These are phyloP conservation scores for Filobasidium uniguttulatum DNA, from an alignment of 1,284 basidiomycete species.

Conservation along the genomic window DNA sequence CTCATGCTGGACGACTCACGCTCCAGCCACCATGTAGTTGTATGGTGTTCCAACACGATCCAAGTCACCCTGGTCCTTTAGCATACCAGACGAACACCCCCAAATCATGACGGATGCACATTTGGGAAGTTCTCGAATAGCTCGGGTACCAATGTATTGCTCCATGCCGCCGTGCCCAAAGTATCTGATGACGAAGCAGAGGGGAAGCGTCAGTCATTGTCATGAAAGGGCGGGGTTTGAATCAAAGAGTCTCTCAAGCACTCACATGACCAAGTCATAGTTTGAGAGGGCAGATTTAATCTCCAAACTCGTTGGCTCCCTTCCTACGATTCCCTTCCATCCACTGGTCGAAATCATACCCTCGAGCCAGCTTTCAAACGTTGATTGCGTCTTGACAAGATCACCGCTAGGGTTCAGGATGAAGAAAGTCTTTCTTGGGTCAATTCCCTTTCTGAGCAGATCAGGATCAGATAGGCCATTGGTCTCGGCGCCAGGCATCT, in stretches of 20 bases:
- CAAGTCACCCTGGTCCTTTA: slow-evolving; percentile 83
- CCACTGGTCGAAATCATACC: slow-evolving; percentile 49
- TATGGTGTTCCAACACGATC: slow-evolving; percentile 82
- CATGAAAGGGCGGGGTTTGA: not conserved
- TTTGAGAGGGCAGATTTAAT: slow-evolving; percentile 54
- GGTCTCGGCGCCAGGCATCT: not conserved
- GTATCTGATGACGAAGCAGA: slow-evolving; percentile 46
- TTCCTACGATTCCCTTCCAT: slow-evolving; percentile 73
- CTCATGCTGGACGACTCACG: slow-evolving; percentile 46
- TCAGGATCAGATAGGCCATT: not conserved
- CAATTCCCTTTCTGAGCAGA: slow-evolving; percentile 34
- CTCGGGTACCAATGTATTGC: slow-evolving; percentile 78
- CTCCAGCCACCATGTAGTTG: slow-evolving; percentile 90
- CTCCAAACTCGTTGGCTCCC: slow-evolving; percentile 66
- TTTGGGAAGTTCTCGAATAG: slow-evolving; percentile 58
- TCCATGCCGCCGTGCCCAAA: slow-evolving; percentile 95
- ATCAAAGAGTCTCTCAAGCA: slow-evolving; percentile 23
- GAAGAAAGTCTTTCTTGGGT: slow-evolving; percentile 61
- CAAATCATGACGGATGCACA: slow-evolving; percentile 95
- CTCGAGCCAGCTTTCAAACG: slow-evolving; percentile 64
- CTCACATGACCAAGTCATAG: slow-evolving; percentile 73
- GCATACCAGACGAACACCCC: slow-evolving; percentile 88
- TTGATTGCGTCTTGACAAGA: slow-evolving; percentile 63
- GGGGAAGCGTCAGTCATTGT: not conserved
- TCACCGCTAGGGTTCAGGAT: slow-evolving; percentile 89